Conservation (phyloP, 352 stramenopile genomes). For the Poterioochromonas sp. region DNA sequence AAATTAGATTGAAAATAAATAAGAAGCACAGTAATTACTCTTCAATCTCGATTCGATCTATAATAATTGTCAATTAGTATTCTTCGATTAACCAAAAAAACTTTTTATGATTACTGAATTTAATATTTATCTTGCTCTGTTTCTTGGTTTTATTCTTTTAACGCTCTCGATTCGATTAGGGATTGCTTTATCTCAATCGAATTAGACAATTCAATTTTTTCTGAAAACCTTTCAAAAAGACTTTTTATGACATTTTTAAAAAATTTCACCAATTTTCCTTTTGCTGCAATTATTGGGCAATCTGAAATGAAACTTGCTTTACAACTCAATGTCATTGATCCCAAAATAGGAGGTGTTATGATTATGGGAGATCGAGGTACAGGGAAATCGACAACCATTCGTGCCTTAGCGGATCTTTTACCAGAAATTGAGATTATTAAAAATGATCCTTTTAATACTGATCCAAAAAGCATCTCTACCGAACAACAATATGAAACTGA, state of each 20-base stretch:
- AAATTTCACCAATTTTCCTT: slow-evolving; percentile 32
- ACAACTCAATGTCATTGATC: slow-evolving; percentile 39
- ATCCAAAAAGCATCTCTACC: slow-evolving; percentile 27
- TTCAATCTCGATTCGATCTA: slow-evolving; percentile 14
- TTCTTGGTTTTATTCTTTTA: slow-evolving; percentile 18
- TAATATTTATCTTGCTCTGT: slow-evolving; percentile 17
- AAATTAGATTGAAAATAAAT: slow-evolving; percentile 19
- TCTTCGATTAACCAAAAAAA: slow-evolving; percentile 17
- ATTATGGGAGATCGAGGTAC: slow-evolving; percentile 38
- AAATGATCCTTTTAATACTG: slow-evolving; percentile 39
- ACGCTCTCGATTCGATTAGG: slow-evolving; percentile 10
- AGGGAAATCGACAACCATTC: slow-evolving; percentile 36
- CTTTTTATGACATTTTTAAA: slow-evolving; percentile 41
- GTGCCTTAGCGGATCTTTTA: slow-evolving; percentile 37
- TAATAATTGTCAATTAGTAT: slow-evolving; percentile 19
- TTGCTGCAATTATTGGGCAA: slow-evolving; percentile 42
- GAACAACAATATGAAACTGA: slow-evolving; percentile 32
- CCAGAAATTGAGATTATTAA: slow-evolving; percentile 41
- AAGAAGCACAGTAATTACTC: slow-evolving; percentile 14
- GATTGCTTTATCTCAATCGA: slow-evolving; percentile 14
- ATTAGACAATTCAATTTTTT: slow-evolving; percentile 19
- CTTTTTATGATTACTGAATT: slow-evolving; percentile 18
- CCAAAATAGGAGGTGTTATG: slow-evolving; percentile 43
- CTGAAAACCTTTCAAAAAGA: slow-evolving; percentile 15
- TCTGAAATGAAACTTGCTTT: slow-evolving; percentile 41